Conservation (phyloP, 169 alveolate genomes). For the Plasmodium gonderi region DNA sequence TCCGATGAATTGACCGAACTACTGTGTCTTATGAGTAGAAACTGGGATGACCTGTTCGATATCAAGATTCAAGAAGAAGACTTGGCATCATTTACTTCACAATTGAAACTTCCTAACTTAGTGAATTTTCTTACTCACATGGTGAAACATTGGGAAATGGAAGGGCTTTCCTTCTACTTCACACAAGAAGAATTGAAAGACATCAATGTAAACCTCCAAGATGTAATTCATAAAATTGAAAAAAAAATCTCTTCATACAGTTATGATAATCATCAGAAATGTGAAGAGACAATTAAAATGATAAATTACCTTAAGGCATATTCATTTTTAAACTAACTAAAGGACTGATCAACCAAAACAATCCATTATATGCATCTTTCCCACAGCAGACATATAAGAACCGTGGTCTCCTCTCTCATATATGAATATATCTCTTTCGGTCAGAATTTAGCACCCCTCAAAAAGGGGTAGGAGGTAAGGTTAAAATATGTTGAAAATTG, state of each 20-base stretch:
- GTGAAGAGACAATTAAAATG: background rate
- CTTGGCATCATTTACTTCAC: background rate
- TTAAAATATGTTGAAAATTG: too few relatives aligned
- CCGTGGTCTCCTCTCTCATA: too few relatives aligned
- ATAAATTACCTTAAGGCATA: conserved; percentile 1
- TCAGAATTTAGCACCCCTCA: too few relatives aligned
- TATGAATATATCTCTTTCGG: too few relatives aligned
- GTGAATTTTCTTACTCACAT: conserved; percentile 21
- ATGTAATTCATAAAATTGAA: background rate
- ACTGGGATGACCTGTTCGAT: conserved; percentile 12
- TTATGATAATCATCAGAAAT: background rate
- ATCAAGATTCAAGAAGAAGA: background rate
- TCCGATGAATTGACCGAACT: conserved; percentile 41
- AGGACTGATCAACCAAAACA: background rate
- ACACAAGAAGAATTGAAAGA: conserved; percentile 23
- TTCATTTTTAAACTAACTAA: background rate
- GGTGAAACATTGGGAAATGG: conserved; percentile 16
- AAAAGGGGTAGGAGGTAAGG: too few relatives aligned
- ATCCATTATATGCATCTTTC: background rate
- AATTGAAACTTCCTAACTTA: background rate
- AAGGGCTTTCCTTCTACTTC: conserved; percentile 16
- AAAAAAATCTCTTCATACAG: background rate
- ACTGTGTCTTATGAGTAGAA: conserved; percentile 12
- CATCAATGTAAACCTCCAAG: background rate
- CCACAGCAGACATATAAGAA: too few relatives aligned